Conservation (phyloP, 306 rosid species). For the Lathyrus sativus region DNA sequence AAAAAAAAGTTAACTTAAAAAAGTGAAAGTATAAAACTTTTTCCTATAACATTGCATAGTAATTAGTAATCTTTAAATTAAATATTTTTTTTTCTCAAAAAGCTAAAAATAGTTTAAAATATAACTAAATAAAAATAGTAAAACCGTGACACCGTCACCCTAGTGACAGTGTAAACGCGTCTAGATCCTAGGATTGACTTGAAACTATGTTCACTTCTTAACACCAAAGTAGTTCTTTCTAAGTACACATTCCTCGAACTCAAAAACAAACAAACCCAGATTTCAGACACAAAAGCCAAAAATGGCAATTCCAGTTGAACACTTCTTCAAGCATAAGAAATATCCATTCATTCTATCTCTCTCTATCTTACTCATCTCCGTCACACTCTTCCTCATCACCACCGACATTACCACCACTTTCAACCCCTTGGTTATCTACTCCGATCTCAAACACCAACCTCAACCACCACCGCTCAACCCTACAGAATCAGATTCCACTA, state of each 20-base stretch:
- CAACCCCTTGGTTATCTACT: conserved; percentile 46
- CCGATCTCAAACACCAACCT: conserved; percentile 40
- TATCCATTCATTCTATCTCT: conserved; percentile 64
- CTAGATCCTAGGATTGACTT: not conserved
- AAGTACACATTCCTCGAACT: not conserved
- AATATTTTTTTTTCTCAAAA: no score
- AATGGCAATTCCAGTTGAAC: conserved; percentile 56
- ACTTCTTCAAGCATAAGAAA: conserved; percentile 54
- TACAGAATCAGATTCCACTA: not conserved
- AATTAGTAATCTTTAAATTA: no score
- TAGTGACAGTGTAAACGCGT: not conserved
- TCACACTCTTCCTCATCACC: conserved; percentile 55
- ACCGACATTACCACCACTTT: conserved; percentile 19
- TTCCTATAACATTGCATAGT: no score
- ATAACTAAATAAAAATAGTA: no score
- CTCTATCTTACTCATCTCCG: conserved; percentile 51
- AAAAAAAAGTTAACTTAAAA: no score
- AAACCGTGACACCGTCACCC: not conserved
- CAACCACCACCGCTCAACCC: conserved; percentile 22
- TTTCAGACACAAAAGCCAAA: not conserved
- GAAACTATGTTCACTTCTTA: not conserved
- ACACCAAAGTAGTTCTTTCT: not conserved
- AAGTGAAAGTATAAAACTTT: no score
- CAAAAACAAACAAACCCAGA: not conserved
- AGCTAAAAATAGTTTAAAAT: no score